Base-by-base conservation (phyloP, 2,329 filamentous ascomycete species). In the Fusarium pseudocircinatum region DNA sequence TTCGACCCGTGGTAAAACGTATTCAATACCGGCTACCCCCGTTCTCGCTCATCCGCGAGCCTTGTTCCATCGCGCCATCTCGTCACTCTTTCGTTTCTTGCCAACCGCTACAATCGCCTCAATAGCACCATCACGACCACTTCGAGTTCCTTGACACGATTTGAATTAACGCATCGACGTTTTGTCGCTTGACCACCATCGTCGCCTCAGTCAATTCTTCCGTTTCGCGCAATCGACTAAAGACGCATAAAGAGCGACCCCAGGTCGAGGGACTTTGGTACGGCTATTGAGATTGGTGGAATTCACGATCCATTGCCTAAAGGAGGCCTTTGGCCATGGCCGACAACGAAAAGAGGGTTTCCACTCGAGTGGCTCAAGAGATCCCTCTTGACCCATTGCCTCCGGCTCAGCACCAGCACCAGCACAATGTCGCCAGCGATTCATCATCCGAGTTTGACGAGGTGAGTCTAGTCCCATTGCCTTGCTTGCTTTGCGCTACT, bases 341-440 rank as follows among this genome's bases (percentile, higher is more conserved):
- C 72, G 77, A 75, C 53, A 78, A 79, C 63, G 78, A 80, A 73
- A 81, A 81, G 74, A 74, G 67, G 50, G 60, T 63, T 60, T 73
- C 73, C 32, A 66, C 67, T 22, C 60, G 60, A 30, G 76, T 52
- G 61, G 70, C 69, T 56, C 67, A 68, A 44, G 74, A 74, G 50
- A 67, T 74, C 22, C 63, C 72, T 15, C 72, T 75, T 28, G 65
- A 74, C 20, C 49, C 62, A 37, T 62, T 70, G 26, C 76, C 71
- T 34, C 66, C 60, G 14, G 34, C 60, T 70, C 77, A 69, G 66
- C 57, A 66, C 34, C 37, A 39, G 20, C 36, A 39, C 37, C 77
- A 68, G 63, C 60, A 68, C 34, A 60, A 52, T 36, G 58, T 70
- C 22, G 60, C 63, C 22, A 69, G 56, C 47, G 77, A 78, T 67